Percentiles rank a stretch among this genome's conserved stretches.
Evolutionary conservation across 345 rosid genomes (phyloP).

Genomic region (Eucalyptus pauciflora): DNA sequence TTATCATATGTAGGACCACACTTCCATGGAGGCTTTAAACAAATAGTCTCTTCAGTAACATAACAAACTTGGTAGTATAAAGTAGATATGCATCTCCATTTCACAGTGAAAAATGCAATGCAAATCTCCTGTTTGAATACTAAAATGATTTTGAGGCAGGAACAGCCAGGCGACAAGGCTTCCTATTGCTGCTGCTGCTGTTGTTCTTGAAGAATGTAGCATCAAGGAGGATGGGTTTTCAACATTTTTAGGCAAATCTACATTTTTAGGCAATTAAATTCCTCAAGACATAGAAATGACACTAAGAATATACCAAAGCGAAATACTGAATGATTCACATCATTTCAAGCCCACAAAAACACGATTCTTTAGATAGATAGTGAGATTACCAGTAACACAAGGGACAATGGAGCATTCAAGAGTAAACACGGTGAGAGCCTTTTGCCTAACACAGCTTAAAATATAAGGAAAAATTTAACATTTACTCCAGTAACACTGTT

Average conservation of each 20-base stretch:
- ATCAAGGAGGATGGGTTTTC: neutral
- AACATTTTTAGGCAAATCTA: neutral
- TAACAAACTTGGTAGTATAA: neutral
- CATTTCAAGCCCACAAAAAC: neutral
- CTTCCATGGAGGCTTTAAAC: neutral
- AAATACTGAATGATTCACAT: neutral
- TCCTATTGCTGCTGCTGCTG: neutral
- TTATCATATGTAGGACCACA: neutral
- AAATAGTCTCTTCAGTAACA: neutral
- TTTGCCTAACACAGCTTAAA: neutral
- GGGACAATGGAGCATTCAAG: neutral
- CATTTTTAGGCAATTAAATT: neutral
- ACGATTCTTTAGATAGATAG: neutral
- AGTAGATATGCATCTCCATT: neutral
- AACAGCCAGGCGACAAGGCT: neutral
- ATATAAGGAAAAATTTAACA: neutral
- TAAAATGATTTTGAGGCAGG: neutral
- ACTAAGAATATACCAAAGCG: neutral
- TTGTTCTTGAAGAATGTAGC: neutral
- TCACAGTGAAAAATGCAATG: neutral
- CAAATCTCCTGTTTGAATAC: neutral
- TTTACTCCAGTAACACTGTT: neutral
- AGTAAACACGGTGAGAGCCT: neutral
- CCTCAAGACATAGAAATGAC: neutral
- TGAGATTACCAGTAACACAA: neutral